These are phyloP conservation scores for Bauhinia variegata DNA, from an alignment of 306 rosid species.

Conservation along the genomic window DNA sequence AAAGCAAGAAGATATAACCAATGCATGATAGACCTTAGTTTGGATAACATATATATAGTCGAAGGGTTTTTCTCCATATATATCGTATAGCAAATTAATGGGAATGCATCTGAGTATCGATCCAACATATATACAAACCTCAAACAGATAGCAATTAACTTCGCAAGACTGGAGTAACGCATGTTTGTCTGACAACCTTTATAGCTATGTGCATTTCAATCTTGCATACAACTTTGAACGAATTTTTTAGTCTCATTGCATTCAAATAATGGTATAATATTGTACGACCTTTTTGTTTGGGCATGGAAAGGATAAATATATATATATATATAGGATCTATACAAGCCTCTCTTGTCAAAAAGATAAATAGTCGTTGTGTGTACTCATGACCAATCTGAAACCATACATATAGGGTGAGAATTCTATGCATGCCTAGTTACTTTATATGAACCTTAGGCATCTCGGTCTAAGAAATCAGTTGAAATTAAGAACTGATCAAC, in stretches of 20 bases:
- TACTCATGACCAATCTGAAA: not conserved
- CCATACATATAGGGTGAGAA: not conserved
- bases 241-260: not conserved
- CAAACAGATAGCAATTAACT: too few relatives aligned
- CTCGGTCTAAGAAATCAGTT: not conserved
- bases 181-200: too few relatives aligned
- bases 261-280: not conserved
- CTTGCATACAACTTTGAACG: too few relatives aligned
- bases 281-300: not conserved
- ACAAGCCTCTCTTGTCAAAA: not conserved
- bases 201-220: too few relatives aligned
- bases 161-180: too few relatives aligned
- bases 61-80: too few relatives aligned
- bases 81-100: too few relatives aligned
- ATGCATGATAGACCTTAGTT: too few relatives aligned
- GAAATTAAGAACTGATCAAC: not conserved
- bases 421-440: constrained; percentile 25
- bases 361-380: not conserved
- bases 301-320: not conserved
- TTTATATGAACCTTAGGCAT: constrained; percentile 27
- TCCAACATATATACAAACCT: too few relatives aligned
- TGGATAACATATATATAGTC: too few relatives aligned
- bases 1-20: too few relatives aligned
- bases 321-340: not conserved
- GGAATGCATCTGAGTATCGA: too few relatives aligned